Percentiles rank a stretch among this genome's conserved stretches.
Conservation (phyloP, 192 early-diverging fungal species). For the Pilobolus umbonatus region DNA sequence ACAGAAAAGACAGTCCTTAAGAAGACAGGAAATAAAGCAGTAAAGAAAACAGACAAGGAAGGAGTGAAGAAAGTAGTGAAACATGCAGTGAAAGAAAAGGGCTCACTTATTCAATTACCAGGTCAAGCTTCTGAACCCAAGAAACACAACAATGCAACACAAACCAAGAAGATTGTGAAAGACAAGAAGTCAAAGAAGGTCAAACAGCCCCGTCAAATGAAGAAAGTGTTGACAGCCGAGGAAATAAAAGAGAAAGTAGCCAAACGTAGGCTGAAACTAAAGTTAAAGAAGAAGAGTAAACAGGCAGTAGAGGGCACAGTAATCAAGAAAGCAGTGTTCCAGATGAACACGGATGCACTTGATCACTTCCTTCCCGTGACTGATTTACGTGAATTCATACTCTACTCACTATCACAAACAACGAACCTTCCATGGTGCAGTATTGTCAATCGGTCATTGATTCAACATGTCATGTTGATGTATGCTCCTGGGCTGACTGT, state of each 20-base stretch:
- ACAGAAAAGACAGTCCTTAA: conserved; percentile 1
- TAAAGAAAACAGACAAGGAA: conserved; percentile 18
- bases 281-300: not conserved
- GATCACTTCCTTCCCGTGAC: conserved; percentile 2
- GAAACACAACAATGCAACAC: not conserved
- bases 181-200: not conserved
- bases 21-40: conserved; percentile 25
- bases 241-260: conserved; percentile 3
- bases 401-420: conserved; percentile 40
- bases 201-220: not conserved
- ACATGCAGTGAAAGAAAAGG: not conserved
- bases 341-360: conserved; percentile 7
- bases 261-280: not conserved
- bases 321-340: not conserved
- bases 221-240: conserved; percentile 12
- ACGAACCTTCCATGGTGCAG: conserved; percentile 29
- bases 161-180: not conserved
- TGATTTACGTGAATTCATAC: conserved; percentile 41
- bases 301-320: not conserved
- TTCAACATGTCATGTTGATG: conserved; percentile 38
- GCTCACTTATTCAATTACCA: not conserved
- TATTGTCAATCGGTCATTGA: conserved; percentile 30
- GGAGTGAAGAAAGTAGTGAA: conserved; percentile 10
- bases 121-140: too few species aligned
- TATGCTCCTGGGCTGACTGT: conserved; percentile 42